Conservation (phyloP, 257 asterid genomes). For the Nicotiana paniculata region DNA sequence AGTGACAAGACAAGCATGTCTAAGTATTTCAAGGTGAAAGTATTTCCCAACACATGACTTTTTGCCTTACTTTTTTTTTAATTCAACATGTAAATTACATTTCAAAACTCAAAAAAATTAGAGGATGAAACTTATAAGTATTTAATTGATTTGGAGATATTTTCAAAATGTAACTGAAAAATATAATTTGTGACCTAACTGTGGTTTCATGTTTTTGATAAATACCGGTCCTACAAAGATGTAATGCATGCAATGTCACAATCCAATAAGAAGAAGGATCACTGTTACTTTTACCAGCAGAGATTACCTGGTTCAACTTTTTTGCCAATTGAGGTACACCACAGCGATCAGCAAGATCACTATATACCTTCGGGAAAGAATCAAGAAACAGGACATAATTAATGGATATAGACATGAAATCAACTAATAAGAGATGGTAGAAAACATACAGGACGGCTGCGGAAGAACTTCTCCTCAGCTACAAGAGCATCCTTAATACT, state of each 20-base stretch:
- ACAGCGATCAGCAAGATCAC: slow-evolving; percentile 85
- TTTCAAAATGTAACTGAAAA: neutral
- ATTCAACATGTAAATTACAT: neutral
- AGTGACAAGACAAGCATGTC: neutral
- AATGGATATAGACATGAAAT: slow-evolving; percentile 6
- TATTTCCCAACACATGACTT: neutral
- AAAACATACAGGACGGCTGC: slow-evolving; percentile 63
- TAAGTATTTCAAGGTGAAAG: neutral
- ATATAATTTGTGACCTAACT: neutral
- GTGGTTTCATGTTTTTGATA: neutral
- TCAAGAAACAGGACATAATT: neutral
- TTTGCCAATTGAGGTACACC: slow-evolving; percentile 94
- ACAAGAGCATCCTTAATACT: slow-evolving; percentile 83
- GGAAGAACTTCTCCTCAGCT: slow-evolving; percentile 92
- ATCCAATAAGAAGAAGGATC: neutral
- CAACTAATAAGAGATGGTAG: slow-evolving; percentile 12
- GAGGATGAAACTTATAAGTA: neutral
- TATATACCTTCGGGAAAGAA: slow-evolving; percentile 55
- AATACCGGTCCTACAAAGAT: neutral
- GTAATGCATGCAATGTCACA: neutral
- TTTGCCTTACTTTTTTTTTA: neutral
- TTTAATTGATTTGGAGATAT: neutral
- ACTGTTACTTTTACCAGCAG: slow-evolving; percentile 16
- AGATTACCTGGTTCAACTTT: slow-evolving; percentile 89
- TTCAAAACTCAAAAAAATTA: neutral